Percentiles rank a stretch among this genome's conserved stretches.
These are phyloP conservation scores for Hericium erinaceus DNA, from an alignment of 768 basidiomycete genomes.

Conservation along the genomic window DNA sequence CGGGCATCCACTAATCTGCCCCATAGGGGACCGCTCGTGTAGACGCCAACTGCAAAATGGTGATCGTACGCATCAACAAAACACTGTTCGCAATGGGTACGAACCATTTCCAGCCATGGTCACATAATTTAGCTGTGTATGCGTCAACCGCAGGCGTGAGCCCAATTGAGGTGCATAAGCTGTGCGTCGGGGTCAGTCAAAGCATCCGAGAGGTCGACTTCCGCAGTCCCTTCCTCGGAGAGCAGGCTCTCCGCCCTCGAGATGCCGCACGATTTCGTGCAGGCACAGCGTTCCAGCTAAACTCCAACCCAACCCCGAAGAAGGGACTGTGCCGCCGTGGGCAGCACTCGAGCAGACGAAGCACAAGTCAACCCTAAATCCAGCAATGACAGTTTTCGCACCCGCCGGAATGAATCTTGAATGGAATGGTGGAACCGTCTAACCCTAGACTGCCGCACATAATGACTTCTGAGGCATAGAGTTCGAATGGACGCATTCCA, in stretches of 20 bases:
- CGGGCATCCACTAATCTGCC: conserved; percentile 68
- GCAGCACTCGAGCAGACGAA: not conserved
- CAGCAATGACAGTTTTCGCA: too few relatives aligned
- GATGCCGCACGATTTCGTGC: too few relatives aligned
- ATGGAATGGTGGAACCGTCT: too few relatives aligned
- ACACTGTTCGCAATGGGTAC: conserved; percentile 14
- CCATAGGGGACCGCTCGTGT: conserved; percentile 66
- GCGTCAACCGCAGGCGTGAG: conserved; percentile 59
- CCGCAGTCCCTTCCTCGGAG: not conserved
- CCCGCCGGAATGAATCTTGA: too few relatives aligned
- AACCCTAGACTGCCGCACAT: too few relatives aligned
- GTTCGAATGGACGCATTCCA: too few relatives aligned
- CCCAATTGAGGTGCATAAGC: conserved; percentile 88
- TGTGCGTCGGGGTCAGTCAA: conserved; percentile 17
- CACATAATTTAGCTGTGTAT: conserved; percentile 77
- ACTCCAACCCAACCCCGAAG: too few relatives aligned
- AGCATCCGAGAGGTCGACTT: not conserved
- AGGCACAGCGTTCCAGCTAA: too few relatives aligned
- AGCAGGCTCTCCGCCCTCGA: too few relatives aligned
- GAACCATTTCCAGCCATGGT: conserved; percentile 72
- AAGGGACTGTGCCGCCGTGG: not conserved
- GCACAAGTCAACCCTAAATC: not conserved
- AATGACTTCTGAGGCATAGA: too few relatives aligned
- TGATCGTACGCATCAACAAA: not conserved
- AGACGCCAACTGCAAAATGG: conserved; percentile 54